Evolutionary conservation across 1,139 yeast species (phyloP).

Genomic region (Lodderomyces orthopsilosis): DNA sequence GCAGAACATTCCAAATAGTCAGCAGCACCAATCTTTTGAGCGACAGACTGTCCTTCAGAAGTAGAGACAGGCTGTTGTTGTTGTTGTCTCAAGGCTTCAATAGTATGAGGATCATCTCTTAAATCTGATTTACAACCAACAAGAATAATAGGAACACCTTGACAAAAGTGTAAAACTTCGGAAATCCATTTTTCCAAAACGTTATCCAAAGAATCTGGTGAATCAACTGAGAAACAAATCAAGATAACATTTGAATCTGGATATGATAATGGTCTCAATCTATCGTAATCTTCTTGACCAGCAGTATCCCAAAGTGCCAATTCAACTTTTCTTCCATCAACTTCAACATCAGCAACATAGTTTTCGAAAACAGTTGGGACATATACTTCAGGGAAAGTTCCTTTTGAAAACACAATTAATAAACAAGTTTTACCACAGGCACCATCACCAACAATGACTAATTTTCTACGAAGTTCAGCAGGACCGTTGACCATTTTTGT

Average conservation of each 20-base stretch:
- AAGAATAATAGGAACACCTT: slow-evolving; percentile 88
- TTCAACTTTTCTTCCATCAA: slow-evolving; percentile 91
- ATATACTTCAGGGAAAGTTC: slow-evolving; percentile 93
- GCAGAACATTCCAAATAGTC: slow-evolving; percentile 93
- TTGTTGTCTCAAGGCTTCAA: slow-evolving; percentile 71
- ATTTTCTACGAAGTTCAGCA: slow-evolving; percentile 73
- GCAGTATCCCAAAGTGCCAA: slow-evolving; percentile 98
- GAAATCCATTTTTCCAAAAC: slow-evolving; percentile 95
- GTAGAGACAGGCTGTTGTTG: slow-evolving; percentile 75
- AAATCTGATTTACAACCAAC: slow-evolving; percentile 92
- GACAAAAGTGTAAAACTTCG: slow-evolving; percentile 92
- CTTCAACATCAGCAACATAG: slow-evolving; percentile 92
- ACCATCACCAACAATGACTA: slow-evolving; percentile 86
- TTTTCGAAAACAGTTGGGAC: slow-evolving; percentile 96
- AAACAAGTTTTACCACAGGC: slow-evolving; percentile 86
- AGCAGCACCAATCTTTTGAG: slow-evolving; percentile 83
- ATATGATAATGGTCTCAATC: slow-evolving; percentile 89
- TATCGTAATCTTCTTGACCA: slow-evolving; percentile 96
- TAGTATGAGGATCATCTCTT: slow-evolving; percentile 76
- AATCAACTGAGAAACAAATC: slow-evolving; percentile 87
- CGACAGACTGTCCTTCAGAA: slow-evolving; percentile 80
- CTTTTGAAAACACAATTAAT: slow-evolving; percentile 84
- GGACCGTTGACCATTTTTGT: slow-evolving; percentile 46
- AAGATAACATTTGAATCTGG: slow-evolving; percentile 91
- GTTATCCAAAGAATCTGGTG: slow-evolving; percentile 90